phyloP scores from a whole-genome alignment of 2,329 filamentous ascomycete species.

The Cyphellophora europaea region DNA sequence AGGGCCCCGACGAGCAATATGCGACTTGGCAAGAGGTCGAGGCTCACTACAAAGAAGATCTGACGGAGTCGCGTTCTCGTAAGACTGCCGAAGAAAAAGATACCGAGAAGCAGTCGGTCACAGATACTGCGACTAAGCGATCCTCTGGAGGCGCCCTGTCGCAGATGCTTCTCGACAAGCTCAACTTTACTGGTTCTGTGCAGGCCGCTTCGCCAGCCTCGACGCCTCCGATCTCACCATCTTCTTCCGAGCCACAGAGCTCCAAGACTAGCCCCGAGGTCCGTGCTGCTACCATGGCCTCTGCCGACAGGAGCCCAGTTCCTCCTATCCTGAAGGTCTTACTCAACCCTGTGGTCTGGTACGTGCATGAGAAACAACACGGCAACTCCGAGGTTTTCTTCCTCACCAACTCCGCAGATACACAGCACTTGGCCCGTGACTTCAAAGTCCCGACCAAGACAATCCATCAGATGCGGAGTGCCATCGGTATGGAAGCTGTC shows the following conservation, averaged over 20 bases:
- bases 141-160: constrained; percentile 25
- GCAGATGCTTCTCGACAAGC: constrained; percentile 37
- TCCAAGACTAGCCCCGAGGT: constrained; percentile 37
- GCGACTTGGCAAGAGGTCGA: constrained; percentile 37
- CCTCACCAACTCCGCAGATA: constrained; percentile 34
- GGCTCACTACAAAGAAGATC: constrained; percentile 34
- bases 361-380: constrained; percentile 26
- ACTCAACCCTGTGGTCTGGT: constrained; percentile 36
- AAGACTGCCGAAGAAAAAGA: constrained; percentile 7
- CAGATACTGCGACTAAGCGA: constrained; percentile 15
- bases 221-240: constrained; percentile 31
- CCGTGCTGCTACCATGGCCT: constrained; percentile 14
- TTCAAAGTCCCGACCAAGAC: constrained; percentile 39
- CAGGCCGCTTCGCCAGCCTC: constrained; percentile 31
- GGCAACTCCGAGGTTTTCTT: constrained; percentile 27
- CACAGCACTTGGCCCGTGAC: constrained; percentile 34
- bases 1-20: constrained; percentile 41
- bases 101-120: constrained; percentile 6
- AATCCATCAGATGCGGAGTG: constrained; percentile 37
- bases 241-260: constrained; percentile 31
- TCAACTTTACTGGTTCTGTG: constrained; percentile 36
- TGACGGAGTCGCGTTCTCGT: too few species aligned
- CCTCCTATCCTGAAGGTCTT: constrained; percentile 31
- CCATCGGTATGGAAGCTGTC: constrained; percentile 37
- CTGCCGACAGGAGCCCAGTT: constrained; percentile 21